A percentile compares a stretch with the other conserved stretches of the same genome.
phyloP scores from a whole-genome alignment of 2,329 filamentous ascomycete genomes.

The Fusarium coffeatum region DNA sequence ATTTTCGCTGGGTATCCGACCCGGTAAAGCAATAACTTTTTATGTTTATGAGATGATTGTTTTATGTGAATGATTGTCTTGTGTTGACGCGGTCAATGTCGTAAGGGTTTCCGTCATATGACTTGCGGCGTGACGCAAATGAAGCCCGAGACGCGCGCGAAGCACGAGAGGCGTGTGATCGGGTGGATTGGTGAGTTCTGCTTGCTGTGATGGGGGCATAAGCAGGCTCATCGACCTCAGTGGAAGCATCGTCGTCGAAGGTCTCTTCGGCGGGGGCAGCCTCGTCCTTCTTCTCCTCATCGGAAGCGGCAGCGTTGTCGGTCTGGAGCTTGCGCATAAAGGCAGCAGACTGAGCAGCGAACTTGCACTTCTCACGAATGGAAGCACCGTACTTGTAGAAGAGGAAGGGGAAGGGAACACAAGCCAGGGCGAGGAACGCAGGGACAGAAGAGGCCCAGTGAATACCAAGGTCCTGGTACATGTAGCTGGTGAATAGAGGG shows the following conservation, averaged over 20 bases:
- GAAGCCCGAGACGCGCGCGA: slow-evolving; percentile 16
- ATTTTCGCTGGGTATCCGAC: slow-evolving; percentile 9
- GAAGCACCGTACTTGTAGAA: slow-evolving; percentile 39
- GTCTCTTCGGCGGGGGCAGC: slow-evolving; percentile 8
- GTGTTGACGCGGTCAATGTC: slow-evolving; percentile 39
- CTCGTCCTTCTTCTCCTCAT: slow-evolving; percentile 30
- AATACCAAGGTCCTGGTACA: slow-evolving; percentile 36
- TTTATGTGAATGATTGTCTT: slow-evolving; percentile 34
- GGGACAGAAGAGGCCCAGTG: slow-evolving; percentile 39
- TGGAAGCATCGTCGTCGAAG: slow-evolving; percentile 32
- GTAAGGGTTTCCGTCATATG: slow-evolving; percentile 37
- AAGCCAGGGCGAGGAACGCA: slow-evolving; percentile 35
- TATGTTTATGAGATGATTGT: slow-evolving; percentile 9
- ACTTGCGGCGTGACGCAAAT: slow-evolving; percentile 27
- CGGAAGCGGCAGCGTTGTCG: slow-evolving; percentile 5
- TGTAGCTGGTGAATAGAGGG: slow-evolving; percentile 35
- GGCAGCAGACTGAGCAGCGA: slow-evolving; percentile 34
- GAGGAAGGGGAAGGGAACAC: slow-evolving; percentile 40
- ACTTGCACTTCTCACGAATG: slow-evolving; percentile 41
- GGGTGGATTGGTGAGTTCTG: slow-evolving; percentile 18
- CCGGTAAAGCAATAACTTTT: slow-evolving; percentile 15
- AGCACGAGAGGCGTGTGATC: slow-evolving; percentile 29
- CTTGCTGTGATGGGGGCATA: slow-evolving; percentile 28
- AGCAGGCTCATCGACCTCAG: slow-evolving; percentile 32
- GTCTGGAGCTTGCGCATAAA: slow-evolving; percentile 37